Evolutionary conservation across 148 eudicot species (phyloP).

Genomic region (Nyssa sinensis): DNA sequence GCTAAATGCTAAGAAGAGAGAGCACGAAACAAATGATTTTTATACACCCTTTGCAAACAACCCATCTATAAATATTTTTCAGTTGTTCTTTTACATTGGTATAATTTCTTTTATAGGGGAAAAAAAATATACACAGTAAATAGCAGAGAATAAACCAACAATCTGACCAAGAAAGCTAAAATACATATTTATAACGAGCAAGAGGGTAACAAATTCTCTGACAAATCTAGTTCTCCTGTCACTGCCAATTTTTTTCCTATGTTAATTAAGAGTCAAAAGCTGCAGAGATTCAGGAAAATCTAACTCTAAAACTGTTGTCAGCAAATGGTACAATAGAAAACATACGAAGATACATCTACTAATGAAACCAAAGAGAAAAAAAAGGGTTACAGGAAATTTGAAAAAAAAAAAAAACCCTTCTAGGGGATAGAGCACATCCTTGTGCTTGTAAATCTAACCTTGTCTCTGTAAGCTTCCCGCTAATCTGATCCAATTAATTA

Average conservation of each 20-base stretch:
- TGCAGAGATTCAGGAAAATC: not conserved
- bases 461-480: not conserved
- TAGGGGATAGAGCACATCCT: not conserved
- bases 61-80: too few relatives aligned
- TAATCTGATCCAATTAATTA: not conserved
- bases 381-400: not conserved
- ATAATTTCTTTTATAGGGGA: too few relatives aligned
- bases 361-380: not conserved
- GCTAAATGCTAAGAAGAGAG: too few relatives aligned
- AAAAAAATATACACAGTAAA: too few relatives aligned
- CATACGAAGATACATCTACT: slow-evolving; percentile 8
- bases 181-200: too few relatives aligned
- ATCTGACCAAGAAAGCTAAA: too few relatives aligned
- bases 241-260: slow-evolving; percentile 4
- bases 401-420: not conserved
- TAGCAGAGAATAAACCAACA: too few relatives aligned
- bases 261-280: not conserved
- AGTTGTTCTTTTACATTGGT: too few relatives aligned
- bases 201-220: too few relatives aligned
- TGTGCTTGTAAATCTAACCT: not conserved
- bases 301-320: not conserved
- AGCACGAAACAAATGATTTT: too few relatives aligned
- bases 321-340: not conserved
- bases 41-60: too few relatives aligned
- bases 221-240: not conserved